A percentile compares a stretch with the other conserved stretches of the same genome.
These are phyloP conservation scores for Verticillium zaregamsianum DNA, from an alignment of 2,329 filamentous ascomycete species.

Conservation along the genomic window DNA sequence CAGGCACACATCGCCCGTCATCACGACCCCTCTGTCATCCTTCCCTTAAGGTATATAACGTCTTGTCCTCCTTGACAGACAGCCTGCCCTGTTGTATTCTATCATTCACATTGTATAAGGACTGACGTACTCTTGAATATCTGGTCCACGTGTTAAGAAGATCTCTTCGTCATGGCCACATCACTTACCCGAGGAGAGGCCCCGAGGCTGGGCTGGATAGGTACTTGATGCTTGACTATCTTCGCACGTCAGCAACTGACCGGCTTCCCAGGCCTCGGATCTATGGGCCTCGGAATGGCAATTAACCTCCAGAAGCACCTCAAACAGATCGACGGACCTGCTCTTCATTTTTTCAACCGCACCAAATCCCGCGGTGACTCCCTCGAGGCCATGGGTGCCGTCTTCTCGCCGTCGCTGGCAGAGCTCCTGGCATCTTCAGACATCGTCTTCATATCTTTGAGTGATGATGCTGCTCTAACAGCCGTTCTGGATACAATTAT, in stretches of 20 bases:
- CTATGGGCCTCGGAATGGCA: constrained; percentile 48
- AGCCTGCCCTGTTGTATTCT: no score
- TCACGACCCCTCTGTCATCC: no score
- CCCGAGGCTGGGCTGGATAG: constrained; percentile 10
- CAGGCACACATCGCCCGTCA: neutral
- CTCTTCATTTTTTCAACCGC: constrained; percentile 39
- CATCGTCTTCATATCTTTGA: constrained; percentile 35
- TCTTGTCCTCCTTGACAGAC: no score
- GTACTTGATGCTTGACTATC: neutral
- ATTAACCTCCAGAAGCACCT: constrained; percentile 42
- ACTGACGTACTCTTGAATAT: no score
- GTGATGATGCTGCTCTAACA: constrained; percentile 35
- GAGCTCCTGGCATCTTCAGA: constrained; percentile 25
- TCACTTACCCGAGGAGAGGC: neutral
- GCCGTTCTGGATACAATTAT: constrained; percentile 26
- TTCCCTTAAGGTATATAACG: no score
- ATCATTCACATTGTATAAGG: no score
- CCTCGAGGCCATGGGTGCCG: constrained; percentile 22
- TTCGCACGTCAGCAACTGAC: neutral
- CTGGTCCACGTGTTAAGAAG: neutral
- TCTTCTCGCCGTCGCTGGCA: constrained; percentile 9
- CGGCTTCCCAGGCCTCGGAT: constrained; percentile 35
- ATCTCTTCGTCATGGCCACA: neutral
- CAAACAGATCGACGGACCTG: constrained; percentile 7
- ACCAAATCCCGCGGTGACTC: constrained; percentile 38